These are phyloP conservation scores for Sphaerulina populicola DNA, from an alignment of 2,329 filamentous ascomycete genomes.

Conservation along the genomic window DNA sequence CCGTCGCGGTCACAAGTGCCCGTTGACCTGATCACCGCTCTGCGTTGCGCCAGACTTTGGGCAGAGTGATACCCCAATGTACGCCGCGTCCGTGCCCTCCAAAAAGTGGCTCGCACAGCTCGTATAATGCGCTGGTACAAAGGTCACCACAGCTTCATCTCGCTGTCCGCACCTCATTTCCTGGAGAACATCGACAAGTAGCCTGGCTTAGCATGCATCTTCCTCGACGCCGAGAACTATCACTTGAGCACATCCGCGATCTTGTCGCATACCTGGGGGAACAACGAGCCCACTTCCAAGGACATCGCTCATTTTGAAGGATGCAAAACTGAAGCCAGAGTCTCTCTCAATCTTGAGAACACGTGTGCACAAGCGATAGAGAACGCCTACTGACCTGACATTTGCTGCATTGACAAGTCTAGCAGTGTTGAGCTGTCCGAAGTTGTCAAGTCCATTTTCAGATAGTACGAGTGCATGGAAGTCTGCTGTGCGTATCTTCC, in stretches of 20 bases:
- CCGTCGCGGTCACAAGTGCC: too few species aligned
- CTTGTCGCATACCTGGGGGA: background rate
- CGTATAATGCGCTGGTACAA: too few species aligned
- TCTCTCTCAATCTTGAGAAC: background rate
- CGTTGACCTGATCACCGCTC: too few species aligned
- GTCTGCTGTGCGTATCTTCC: background rate
- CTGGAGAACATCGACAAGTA: too few species aligned
- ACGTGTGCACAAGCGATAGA: background rate
- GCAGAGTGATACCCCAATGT: too few species aligned
- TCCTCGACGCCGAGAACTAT: background rate
- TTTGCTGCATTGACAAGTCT: background rate
- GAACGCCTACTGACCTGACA: background rate
- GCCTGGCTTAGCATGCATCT: background rate
- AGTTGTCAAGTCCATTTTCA: background rate
- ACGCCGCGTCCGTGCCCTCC: too few species aligned
- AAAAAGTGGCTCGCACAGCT: too few species aligned
- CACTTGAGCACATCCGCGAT: background rate
- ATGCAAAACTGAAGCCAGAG: background rate
- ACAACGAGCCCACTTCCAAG: background rate
- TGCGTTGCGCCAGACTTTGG: too few species aligned
- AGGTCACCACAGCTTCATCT: too few species aligned
- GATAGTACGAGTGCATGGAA: background rate
- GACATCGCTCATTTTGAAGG: background rate
- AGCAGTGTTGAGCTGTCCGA: background rate
- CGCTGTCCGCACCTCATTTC: too few species aligned